These are phyloP conservation scores for Phytophthora rubi DNA, from an alignment of 352 stramenopile genomes.

Conservation along the genomic window DNA sequence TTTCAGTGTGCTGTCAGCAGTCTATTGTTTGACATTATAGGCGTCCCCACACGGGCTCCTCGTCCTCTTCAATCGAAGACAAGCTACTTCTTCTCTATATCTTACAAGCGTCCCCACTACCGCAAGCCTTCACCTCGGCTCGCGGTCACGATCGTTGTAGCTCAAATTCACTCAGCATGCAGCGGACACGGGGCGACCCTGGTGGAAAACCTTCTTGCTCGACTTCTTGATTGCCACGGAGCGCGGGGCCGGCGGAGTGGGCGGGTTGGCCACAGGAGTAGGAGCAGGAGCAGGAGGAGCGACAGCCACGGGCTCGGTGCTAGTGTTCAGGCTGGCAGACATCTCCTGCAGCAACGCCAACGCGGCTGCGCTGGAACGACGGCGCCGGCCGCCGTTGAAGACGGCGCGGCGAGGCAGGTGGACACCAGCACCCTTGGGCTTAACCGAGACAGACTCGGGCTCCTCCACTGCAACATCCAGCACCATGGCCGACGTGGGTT, in stretches of 20 bases:
- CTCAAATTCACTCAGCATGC: constrained; percentile 23
- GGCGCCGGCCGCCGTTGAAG: constrained; percentile 50
- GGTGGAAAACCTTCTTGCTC: constrained; percentile 47
- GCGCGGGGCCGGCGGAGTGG: constrained; percentile 19
- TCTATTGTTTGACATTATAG: constrained; percentile 39
- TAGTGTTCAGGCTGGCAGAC: constrained; percentile 31
- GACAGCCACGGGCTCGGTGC: constrained; percentile 1
- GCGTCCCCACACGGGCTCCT: constrained; percentile 10
- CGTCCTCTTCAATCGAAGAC: constrained; percentile 43
- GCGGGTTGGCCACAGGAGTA: background rate
- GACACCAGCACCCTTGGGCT: constrained; percentile 29
- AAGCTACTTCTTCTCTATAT: constrained; percentile 36
- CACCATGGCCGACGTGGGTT: constrained; percentile 31
- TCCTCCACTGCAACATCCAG: constrained; percentile 25
- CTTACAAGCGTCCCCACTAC: constrained; percentile 26
- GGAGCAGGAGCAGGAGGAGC: background rate
- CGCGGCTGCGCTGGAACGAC: constrained; percentile 35
- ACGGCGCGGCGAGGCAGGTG: constrained; percentile 44
- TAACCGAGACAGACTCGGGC: constrained; percentile 16
- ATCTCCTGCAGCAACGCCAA: constrained; percentile 43
- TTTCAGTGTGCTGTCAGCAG: constrained; percentile 38
- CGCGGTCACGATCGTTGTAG: constrained; percentile 1
- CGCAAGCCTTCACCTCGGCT: constrained; percentile 35
- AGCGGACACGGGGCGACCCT: constrained; percentile 32
- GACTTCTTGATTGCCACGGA: constrained; percentile 46